Evolutionary conservation across 1,284 basidiomycete species (phyloP).

Genomic region (Leccinum angustisporum): DNA sequence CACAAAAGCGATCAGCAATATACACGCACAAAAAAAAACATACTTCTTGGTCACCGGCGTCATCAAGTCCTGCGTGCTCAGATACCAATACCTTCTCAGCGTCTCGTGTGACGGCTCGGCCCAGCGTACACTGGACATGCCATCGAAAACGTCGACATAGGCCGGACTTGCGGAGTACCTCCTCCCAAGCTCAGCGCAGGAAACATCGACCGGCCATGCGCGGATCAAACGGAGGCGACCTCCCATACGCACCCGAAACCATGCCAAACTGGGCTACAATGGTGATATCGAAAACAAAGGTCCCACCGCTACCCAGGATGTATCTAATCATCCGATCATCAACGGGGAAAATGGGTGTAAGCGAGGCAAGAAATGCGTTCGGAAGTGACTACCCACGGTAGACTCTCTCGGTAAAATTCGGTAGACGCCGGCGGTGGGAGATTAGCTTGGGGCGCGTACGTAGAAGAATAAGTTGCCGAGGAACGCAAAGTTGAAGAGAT

Average conservation of each 20-base stretch:
- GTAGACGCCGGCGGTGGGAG: conserved; percentile 55
- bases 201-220: conserved; percentile 56
- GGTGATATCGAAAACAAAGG: conserved; percentile 85
- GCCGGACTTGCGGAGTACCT: conserved; percentile 45
- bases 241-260: conserved; percentile 66
- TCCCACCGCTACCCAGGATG: conserved; percentile 84
- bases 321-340: conserved; percentile 49
- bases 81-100: too few species aligned
- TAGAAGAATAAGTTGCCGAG: conserved; percentile 84
- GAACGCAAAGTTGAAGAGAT: conserved; percentile 90
- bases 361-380: conserved; percentile 3
- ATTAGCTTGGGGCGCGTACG: conserved; percentile 62
- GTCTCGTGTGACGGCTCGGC: conserved; percentile 66
- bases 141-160: conserved; percentile 80
- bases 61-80: too few species aligned
- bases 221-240: conserved; percentile 45
- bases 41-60: too few species aligned
- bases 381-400: conserved; percentile 58
- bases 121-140: conserved; percentile 68
- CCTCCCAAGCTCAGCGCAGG: conserved; percentile 43
- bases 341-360: conserved; percentile 4
- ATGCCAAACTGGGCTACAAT: conserved; percentile 70
- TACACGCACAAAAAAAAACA: neutral
- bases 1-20: conserved; percentile 16
- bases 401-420: conserved; percentile 65